phyloP scores from a whole-genome alignment of 768 basidiomycete genomes.

The Termitomyces titanicus region DNA sequence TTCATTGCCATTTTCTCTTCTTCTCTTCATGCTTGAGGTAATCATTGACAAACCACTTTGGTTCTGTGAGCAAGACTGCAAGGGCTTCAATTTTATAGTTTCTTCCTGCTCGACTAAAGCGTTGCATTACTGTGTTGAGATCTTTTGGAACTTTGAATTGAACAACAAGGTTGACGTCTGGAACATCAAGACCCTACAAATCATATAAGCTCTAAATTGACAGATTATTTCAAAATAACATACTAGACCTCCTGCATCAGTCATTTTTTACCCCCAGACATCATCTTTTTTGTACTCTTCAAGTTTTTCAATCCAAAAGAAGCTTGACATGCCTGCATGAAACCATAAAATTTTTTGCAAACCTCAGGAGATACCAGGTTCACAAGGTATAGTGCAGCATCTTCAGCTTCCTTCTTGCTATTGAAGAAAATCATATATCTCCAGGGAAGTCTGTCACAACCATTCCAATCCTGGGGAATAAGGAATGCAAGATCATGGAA shows the following conservation, averaged over 20 bases:
- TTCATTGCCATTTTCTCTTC: background rate
- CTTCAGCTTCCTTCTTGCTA: constrained; percentile 1
- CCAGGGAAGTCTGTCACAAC: background rate
- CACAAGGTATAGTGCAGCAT: background rate
- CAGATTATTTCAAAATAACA: background rate
- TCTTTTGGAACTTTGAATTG: constrained; percentile 11
- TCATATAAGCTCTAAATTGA: background rate
- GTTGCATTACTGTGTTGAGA: constrained; percentile 13
- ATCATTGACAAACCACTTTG: too few species aligned
- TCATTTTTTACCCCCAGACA: constrained; percentile 12
- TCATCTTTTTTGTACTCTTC: background rate
- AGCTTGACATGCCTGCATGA: constrained; percentile 14
- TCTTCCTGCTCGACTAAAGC: constrained; percentile 9
- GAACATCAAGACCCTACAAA: constrained; percentile 10
- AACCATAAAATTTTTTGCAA: constrained; percentile 14
- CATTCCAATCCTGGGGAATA: background rate
- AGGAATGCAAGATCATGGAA: constrained; percentile 1
- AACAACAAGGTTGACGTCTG: constrained; percentile 11
- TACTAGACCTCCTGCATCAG: constrained; percentile 17
- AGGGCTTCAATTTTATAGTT: background rate
- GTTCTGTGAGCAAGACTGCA: constrained; percentile 14
- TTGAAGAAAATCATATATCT: constrained; percentile 8
- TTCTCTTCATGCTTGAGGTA: background rate
- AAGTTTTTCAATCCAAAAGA: constrained; percentile 7
- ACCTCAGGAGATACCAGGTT: background rate